phyloP scores from a whole-genome alignment of 805 yeast species.

The Cyberlindnera subsufficiens region DNA sequence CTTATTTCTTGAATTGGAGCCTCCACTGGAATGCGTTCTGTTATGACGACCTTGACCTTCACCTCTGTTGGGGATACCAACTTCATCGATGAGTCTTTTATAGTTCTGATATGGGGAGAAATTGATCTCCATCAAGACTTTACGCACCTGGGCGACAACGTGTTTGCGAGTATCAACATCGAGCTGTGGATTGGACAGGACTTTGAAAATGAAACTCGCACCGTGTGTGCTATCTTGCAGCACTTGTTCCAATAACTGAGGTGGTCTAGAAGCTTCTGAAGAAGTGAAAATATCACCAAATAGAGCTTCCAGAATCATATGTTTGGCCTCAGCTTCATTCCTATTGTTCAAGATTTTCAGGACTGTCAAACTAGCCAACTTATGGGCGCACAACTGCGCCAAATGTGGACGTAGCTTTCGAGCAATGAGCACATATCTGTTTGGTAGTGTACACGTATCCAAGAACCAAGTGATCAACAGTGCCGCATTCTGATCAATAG shows the following conservation, averaged over 20 bases:
- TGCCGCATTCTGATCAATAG: slow-evolving; percentile 82
- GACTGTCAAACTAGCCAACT: slow-evolving; percentile 77
- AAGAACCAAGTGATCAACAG: slow-evolving; percentile 89
- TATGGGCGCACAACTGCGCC: slow-evolving; percentile 65
- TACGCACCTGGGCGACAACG: slow-evolving; percentile 56
- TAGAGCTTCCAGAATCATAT: slow-evolving; percentile 54
- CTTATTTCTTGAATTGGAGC: slow-evolving; percentile 7
- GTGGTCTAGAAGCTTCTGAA: slow-evolving; percentile 28
- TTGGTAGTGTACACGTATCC: slow-evolving; percentile 69
- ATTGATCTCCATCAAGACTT: slow-evolving; percentile 53
- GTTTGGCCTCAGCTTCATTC: slow-evolving; percentile 56
- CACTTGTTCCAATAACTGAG: slow-evolving; percentile 48
- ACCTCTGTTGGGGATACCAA: slow-evolving; percentile 47
- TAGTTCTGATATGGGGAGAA: slow-evolving; percentile 60
- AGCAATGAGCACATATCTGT: slow-evolving; percentile 62
- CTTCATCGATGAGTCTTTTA: slow-evolving; percentile 86
- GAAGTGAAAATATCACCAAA: slow-evolving; percentile 44
- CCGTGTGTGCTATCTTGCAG: slow-evolving; percentile 66
- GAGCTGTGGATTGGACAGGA: slow-evolving; percentile 66
- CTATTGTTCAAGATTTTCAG: slow-evolving; percentile 72
- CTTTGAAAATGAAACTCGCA: slow-evolving; percentile 72
- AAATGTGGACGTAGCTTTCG: slow-evolving; percentile 57
- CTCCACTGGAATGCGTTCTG: slow-evolving; percentile 21
- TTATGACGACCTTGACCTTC: slow-evolving; percentile 14
- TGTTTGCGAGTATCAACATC: slow-evolving; percentile 51